Base-by-base conservation (phyloP, 495 filamentous ascomycete species). In the Lasiosphaeris hirsuta region DNA sequence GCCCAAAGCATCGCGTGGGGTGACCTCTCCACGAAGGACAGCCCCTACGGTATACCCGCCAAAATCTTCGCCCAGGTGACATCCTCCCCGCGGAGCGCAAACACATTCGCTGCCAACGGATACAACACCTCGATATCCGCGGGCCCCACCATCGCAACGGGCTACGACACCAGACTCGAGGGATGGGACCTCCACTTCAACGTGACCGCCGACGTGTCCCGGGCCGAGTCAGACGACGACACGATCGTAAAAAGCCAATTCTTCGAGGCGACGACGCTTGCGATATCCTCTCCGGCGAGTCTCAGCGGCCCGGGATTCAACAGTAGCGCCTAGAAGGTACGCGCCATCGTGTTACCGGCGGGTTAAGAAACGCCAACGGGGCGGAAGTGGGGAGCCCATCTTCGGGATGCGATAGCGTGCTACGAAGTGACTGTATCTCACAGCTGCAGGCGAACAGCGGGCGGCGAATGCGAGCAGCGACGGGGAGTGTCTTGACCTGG, bases 41-140 rank as follows among this genome's bases (percentile, higher is more conserved):
- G 50, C 8, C 61, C 61, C 41, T 66, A 54, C 40, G 44, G 53
- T 23, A 40, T 63, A 17, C 51, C 60, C 0, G 10, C 55, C 1
- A 10, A 34, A 3, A 14, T 19, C 23, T 58, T 66, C 44, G 30
- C 47, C 18, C 15, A 19, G 35, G 47, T 42, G 3, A 46, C 46
- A 18, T 19, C 46, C 8, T 36, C 35, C 40, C 33, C 64, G 4
- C 14, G 19, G 40, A 44, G 58, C 2, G 35, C 49, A 34, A 44
- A 42, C 2, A 45, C 51, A 2, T 63, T 59, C 15, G 15, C 54
- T 33, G 59, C 61, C 35, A 39, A 30, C 1, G 64, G 64, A 9
- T 59, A 63, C 40, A 59, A 64, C 52, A 54, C 49, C 15, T 63
- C 61, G 10, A 40, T 59, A 33, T 58, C 58, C 6, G 58, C 57